Conservation (phyloP, 192 early-diverging fungal genomes). For the Backusella macrospora region DNA sequence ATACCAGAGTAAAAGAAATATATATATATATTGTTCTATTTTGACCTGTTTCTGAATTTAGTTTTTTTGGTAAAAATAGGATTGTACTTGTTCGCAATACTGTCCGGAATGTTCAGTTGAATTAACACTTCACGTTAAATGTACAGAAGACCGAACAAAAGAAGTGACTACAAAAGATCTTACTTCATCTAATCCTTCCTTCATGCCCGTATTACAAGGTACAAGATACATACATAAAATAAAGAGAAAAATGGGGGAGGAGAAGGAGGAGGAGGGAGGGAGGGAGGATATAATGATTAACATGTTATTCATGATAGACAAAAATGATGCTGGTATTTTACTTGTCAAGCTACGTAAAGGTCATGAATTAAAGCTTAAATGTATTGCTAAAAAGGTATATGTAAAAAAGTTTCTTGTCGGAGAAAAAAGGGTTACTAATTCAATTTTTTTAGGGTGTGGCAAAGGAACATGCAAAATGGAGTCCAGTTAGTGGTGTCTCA, state of each 20-base stretch:
- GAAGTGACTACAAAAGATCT: constrained; percentile 86
- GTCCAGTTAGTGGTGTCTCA: constrained; percentile 81
- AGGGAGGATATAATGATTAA: background rate
- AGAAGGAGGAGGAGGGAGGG: too few species aligned
- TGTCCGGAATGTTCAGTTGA: constrained; percentile 92
- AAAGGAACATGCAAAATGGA: constrained; percentile 99
- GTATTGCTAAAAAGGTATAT: constrained; percentile 86
- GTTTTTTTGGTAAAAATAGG: constrained; percentile 35
- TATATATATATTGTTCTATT: background rate
- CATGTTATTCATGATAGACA: constrained; percentile 31
- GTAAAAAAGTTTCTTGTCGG: background rate
- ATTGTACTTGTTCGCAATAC: constrained; percentile 79
- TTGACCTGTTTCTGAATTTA: constrained; percentile 17
- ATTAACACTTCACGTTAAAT: constrained; percentile 83
- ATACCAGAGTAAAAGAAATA: constrained; percentile 62
- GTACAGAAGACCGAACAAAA: constrained; percentile 74
- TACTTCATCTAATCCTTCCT: constrained; percentile 69
- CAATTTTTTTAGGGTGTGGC: constrained; percentile 69
- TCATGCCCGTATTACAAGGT: constrained; percentile 70
- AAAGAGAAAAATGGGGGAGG: background rate
- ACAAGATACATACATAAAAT: background rate
- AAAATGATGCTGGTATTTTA: constrained; percentile 75
- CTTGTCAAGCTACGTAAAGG: constrained; percentile 90
- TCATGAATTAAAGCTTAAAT: constrained; percentile 88
- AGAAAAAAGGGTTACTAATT: background rate